Conservation (phyloP, 176 grass and related monocot species). For the Triticum monococcum region DNA sequence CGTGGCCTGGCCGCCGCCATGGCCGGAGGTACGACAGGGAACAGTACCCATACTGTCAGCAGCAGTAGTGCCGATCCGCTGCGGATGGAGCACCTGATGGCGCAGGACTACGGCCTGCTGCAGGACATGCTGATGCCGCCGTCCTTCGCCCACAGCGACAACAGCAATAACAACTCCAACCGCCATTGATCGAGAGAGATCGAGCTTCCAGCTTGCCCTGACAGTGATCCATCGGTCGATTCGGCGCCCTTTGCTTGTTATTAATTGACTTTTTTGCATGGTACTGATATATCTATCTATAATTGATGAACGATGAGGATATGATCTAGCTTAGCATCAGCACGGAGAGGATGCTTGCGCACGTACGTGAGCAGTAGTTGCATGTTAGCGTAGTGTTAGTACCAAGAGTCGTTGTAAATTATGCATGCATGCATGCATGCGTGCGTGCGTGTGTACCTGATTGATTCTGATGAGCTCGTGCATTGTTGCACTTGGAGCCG, state of each 20-base stretch:
- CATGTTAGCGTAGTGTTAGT: not conserved
- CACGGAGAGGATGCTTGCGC: not conserved
- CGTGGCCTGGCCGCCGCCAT: not conserved
- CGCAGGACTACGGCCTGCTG: slow-evolving; percentile 71
- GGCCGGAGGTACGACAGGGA: not conserved
- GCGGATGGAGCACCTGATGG: slow-evolving; percentile 61
- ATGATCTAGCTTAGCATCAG: slow-evolving; percentile 6
- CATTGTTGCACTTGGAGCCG: not conserved
- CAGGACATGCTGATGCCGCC: slow-evolving; percentile 74
- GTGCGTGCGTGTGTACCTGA: not conserved
- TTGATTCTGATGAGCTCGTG: not conserved
- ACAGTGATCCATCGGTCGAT: slow-evolving; percentile 13
- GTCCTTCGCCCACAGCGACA: slow-evolving; percentile 44
- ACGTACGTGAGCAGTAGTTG: not conserved
- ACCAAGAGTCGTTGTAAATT: slow-evolving; percentile 1
- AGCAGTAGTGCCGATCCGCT: not conserved
- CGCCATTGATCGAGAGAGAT: slow-evolving; percentile 8
- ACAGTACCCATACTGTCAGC: not conserved
- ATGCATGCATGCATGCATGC: not conserved
- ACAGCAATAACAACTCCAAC: not conserved
- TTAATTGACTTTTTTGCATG: not conserved
- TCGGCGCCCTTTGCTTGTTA: slow-evolving; percentile 4
- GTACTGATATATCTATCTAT: not conserved
- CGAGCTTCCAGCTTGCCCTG: not conserved
- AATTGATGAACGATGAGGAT: not conserved